Evolutionary conservation across 768 basidiomycete species (phyloP).

Genomic region (Lanmaoa rubissima): DNA sequence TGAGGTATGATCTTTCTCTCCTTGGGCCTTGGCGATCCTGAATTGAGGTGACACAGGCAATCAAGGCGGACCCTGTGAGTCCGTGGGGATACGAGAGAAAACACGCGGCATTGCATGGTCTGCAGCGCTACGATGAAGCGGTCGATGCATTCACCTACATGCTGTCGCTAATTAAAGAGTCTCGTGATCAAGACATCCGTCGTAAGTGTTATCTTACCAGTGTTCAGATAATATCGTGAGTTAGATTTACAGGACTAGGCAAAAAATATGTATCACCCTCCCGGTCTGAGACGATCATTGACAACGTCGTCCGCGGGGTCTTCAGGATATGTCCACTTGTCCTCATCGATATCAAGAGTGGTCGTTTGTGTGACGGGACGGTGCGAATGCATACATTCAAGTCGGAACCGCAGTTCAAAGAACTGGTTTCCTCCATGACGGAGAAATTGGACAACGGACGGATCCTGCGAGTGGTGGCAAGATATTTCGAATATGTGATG

Average conservation of each 20-base stretch:
- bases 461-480: no score
- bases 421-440: no score
- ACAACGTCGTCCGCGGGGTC: no score
- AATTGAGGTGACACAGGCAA: background rate
- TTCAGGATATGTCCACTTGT: no score
- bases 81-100: background rate
- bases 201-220: background rate
- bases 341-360: no score
- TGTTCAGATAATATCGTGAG: fast-evolving
- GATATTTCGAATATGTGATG: no score
- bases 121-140: conserved; percentile 2
- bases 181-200: background rate
- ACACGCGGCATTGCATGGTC: background rate
- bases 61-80: background rate
- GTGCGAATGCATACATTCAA: no score
- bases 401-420: no score
- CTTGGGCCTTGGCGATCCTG: background rate
- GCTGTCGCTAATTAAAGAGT: background rate
- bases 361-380: no score
- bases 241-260: background rate
- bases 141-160: background rate
- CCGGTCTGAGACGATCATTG: no score
- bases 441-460: no score
- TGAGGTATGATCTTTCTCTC: background rate
- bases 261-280: no score